Base-by-base conservation (phyloP, 129 eudicot species). In the Artemisia argyi region DNA sequence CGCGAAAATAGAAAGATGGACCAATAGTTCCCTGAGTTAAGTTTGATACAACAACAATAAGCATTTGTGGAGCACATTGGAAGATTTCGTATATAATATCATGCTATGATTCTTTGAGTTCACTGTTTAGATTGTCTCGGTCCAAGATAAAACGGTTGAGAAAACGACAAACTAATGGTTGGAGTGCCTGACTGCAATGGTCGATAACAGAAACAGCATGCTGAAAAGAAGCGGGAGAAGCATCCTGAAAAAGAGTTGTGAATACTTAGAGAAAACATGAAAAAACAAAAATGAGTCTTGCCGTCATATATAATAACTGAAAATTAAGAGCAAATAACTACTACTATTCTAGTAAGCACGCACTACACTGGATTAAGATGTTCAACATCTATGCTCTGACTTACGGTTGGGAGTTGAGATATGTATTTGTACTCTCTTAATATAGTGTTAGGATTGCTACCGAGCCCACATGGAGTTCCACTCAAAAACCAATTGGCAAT, bases 131-230 rank as follows among this genome's bases (percentile, higher is more conserved):
- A 65, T 79, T 79, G 76, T 95, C 92, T 81, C 71, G 82, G 66
- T 88, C 85, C 82, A 84, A 69, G 72, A 94, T 94, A 80, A 97
- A 95, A 56, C 94, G 79, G 74, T 81, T 86, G 65, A 95, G 68
- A 84, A 90, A 91, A 76, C 83, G 83, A 81, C 94, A 79, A 76
- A 95, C 83, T 65, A 60, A 69, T 63, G 85, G 85, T 83, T 91
- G 83, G 65, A 88, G 79, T 59, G 81, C 73, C 68, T 78, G 87
- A 39, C 86, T 74, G 78, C 91, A 86, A 73, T 66, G 79, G 78
- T 86, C 88, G 53, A 95, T 76, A 56, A 95, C 94, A 79, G 92
- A 79, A 68, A 82, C 85, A 68, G 96, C 96, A 53, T 91, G 96
- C 84, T 57, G 86, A 68, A 49, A 73, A 60, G 92, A 78, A 71